Evolutionary conservation across 2,329 filamentous ascomycete species (phyloP).

Genomic region (Fusarium caatingaense): DNA sequence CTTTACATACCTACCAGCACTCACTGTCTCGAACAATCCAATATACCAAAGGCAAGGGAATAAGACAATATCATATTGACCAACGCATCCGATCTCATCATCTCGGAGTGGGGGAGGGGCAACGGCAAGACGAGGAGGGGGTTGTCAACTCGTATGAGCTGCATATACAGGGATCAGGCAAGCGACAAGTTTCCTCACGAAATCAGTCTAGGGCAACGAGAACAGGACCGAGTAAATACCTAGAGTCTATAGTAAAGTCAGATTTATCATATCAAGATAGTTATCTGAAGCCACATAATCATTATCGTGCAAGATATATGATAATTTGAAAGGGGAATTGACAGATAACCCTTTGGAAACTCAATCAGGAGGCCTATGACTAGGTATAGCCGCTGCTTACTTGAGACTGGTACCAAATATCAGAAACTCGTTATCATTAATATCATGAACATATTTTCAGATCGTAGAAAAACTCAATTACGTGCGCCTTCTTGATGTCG

Average conservation of each 20-base stretch:
- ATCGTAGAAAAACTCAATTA: not conserved
- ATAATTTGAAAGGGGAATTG: not conserved
- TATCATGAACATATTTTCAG: not conserved
- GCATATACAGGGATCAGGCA: slow-evolving; percentile 15
- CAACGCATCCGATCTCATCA: not conserved
- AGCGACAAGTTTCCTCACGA: not conserved
- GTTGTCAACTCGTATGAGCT: not conserved
- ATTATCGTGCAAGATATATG: not conserved
- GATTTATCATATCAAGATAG: not conserved
- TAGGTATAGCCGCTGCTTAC: not conserved
- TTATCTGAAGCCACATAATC: not conserved
- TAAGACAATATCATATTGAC: slow-evolving; percentile 1
- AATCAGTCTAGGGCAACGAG: not conserved
- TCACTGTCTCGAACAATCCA: not conserved
- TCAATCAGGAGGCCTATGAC: not conserved
- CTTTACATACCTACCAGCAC: not conserved
- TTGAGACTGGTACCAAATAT: not conserved
- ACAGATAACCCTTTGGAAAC: not conserved
- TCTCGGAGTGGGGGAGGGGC: slow-evolving; percentile 21
- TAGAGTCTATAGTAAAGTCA: not conserved
- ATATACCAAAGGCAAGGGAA: slow-evolving; percentile 5
- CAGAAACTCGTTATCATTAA: not conserved
- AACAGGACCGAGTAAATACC: not conserved
- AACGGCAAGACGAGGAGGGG: not conserved
- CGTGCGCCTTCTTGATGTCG: not conserved